These are phyloP conservation scores for Apiospora marii DNA, from an alignment of 2,329 filamentous ascomycete species.

Conservation along the genomic window DNA sequence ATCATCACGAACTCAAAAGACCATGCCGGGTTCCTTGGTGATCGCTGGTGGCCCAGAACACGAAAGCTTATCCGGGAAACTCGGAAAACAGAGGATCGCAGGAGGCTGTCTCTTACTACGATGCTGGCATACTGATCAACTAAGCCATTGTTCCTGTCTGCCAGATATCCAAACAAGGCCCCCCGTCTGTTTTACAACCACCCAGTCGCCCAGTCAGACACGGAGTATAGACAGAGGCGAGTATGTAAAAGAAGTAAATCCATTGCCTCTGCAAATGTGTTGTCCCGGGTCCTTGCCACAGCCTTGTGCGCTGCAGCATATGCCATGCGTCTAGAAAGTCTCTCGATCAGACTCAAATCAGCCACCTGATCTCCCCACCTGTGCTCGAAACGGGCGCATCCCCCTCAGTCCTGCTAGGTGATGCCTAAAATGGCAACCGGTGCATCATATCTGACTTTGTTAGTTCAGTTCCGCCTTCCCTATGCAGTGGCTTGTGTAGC, in stretches of 20 bases:
- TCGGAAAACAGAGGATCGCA: background rate
- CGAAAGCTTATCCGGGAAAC: background rate
- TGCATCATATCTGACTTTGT: background rate
- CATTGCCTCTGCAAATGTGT: no score
- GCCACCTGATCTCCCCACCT: background rate
- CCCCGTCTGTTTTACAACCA: background rate
- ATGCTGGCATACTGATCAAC: background rate
- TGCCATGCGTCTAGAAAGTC: background rate
- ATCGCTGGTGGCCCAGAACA: background rate
- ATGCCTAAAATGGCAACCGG: constrained; percentile 2
- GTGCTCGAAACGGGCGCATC: background rate
- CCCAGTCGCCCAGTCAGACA: background rate
- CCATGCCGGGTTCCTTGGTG: background rate
- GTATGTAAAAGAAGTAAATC: no score
- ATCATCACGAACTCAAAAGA: background rate
- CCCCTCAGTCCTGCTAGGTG: background rate
- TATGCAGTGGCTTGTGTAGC: background rate
- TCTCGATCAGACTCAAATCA: constrained; percentile 4
- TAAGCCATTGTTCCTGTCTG: background rate
- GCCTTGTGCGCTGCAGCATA: background rate
- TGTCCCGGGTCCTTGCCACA: no score
- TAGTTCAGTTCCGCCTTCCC: background rate
- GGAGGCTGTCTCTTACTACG: background rate
- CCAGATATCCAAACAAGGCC: background rate
- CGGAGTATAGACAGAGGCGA: background rate